phyloP scores from a whole-genome alignment of 2,329 filamentous ascomycete genomes.

The Dactylellina leptospora region DNA sequence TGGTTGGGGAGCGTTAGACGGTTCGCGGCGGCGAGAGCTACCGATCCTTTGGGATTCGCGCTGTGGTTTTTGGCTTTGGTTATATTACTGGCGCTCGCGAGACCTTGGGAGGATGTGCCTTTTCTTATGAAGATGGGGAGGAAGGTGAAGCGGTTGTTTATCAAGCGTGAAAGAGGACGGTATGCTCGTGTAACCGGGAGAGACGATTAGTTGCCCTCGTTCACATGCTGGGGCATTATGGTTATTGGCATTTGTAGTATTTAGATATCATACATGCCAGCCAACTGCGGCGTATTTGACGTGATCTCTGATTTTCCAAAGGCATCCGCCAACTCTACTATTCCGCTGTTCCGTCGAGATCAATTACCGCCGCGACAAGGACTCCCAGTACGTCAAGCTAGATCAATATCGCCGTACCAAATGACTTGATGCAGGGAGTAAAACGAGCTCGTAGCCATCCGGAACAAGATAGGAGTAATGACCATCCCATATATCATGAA shows the following conservation, averaged over 20 bases:
- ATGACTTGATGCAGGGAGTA: too few relatives aligned
- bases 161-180: neutral
- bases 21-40: constrained; percentile 36
- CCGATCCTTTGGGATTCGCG: constrained; percentile 38
- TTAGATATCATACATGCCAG: neutral
- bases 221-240: neutral
- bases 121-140: constrained; percentile 14
- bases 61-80: constrained; percentile 26
- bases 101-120: constrained; percentile 44
- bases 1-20: constrained; percentile 26
- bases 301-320: too few relatives aligned
- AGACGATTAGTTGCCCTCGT: neutral
- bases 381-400: too few relatives aligned
- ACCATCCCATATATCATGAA: neutral
- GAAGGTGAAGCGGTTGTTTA: constrained; percentile 24
- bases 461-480: neutral
- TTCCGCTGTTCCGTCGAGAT: too few relatives aligned
- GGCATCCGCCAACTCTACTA: too few relatives aligned
- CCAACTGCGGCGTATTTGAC: too few relatives aligned
- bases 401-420: too few relatives aligned
- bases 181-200: constrained; percentile 11
- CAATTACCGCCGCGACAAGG: too few relatives aligned
- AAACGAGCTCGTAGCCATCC: neutral
- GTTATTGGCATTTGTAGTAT: neutral
- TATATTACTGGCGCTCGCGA: constrained; percentile 23